A percentile compares a stretch with the other conserved stretches of the same genome.
These are phyloP conservation scores for Falciphora oryzae DNA, from an alignment of 2,329 filamentous ascomycete genomes.

Conservation along the genomic window DNA sequence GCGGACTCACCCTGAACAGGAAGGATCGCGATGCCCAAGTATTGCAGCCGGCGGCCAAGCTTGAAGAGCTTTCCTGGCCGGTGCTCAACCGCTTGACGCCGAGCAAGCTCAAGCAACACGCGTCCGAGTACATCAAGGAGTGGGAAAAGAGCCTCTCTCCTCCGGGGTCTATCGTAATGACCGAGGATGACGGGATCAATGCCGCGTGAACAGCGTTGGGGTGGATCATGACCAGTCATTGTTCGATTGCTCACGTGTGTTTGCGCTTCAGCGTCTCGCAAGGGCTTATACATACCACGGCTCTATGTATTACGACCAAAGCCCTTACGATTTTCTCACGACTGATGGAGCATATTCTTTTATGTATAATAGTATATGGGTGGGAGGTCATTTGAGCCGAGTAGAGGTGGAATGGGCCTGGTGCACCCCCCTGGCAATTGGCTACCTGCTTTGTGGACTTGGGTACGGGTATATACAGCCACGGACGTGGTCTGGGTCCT, in stretches of 20 bases:
- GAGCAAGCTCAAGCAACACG: conserved; percentile 72
- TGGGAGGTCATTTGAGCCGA: not conserved
- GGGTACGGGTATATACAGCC: not conserved
- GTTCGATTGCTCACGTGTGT: not conserved
- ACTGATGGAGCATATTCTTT: not conserved
- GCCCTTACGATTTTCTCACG: no score
- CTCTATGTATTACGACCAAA: not conserved
- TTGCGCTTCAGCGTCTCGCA: not conserved
- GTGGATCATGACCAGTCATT: not conserved
- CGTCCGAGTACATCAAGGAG: conserved; percentile 82
- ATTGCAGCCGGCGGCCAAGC: conserved; percentile 31
- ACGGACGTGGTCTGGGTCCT: not conserved
- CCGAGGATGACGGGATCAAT: conserved; percentile 11
- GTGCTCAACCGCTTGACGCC: conserved; percentile 67
- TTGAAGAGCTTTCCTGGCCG: conserved; percentile 54
- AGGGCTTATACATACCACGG: not conserved
- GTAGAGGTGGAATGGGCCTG: not conserved
- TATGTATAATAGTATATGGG: not conserved
- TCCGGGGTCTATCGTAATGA: conserved; percentile 23
- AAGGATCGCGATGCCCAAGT: not conserved
- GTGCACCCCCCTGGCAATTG: no score
- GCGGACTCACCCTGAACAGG: conserved; percentile 5
- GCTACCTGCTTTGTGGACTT: not conserved
- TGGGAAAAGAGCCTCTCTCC: conserved; percentile 76
- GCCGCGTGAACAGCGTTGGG: not conserved